phyloP scores from a whole-genome alignment of 2,329 filamentous ascomycete genomes.

The Nemania sp. region DNA sequence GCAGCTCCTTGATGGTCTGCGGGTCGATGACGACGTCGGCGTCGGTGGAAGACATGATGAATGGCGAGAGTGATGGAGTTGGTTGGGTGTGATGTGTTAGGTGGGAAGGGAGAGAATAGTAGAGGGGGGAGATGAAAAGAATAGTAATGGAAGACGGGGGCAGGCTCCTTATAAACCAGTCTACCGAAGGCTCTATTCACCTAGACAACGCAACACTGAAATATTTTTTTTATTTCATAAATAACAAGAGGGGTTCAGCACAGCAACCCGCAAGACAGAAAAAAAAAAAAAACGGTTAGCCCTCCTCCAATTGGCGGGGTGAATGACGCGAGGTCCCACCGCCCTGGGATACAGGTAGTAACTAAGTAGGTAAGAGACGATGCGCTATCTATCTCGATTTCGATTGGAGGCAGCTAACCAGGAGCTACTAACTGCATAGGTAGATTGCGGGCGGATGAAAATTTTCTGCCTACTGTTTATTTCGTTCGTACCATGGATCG shows the following conservation, averaged over 20 bases:
- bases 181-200: constrained; percentile 14
- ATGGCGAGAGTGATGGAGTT: not conserved
- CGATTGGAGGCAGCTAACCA: not conserved
- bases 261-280: not conserved
- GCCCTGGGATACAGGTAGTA: not conserved
- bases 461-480: too few relatives aligned
- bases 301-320: constrained; percentile 28
- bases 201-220: constrained; percentile 21
- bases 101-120: not conserved
- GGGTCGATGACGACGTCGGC: constrained; percentile 38
- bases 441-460: too few relatives aligned
- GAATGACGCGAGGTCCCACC: constrained; percentile 21
- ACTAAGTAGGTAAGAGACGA: too few relatives aligned
- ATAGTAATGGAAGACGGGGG: constrained; percentile 5
- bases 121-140: not conserved
- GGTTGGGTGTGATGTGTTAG: not conserved
- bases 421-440: too few relatives aligned
- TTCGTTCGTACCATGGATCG: too few relatives aligned
- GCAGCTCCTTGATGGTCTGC: constrained; percentile 41
- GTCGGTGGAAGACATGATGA: constrained; percentile 35
- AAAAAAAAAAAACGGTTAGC: constrained; percentile 19
- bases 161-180: constrained; percentile 19
- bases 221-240: constrained; percentile 23
- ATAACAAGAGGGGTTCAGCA: constrained; percentile 21
- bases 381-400: not conserved